Conservation (phyloP, 768 basidiomycete species). For the Cystobasidium onofrii region DNA sequence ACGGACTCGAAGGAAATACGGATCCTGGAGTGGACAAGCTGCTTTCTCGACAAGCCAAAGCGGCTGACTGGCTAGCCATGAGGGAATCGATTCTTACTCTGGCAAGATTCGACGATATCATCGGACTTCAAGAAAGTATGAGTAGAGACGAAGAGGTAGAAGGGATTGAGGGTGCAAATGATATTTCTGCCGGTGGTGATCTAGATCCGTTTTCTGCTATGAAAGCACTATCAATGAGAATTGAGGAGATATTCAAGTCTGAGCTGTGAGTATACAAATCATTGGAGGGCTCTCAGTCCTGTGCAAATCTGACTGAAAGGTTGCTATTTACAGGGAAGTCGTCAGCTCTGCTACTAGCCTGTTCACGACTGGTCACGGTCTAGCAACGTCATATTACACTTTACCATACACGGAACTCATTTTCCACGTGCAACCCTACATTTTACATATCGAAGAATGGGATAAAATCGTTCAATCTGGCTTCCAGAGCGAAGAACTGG, state of each 20-base stretch:
- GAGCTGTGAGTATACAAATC: constrained; percentile 17
- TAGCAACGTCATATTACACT: not conserved
- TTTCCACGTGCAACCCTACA: not conserved
- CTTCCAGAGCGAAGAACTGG: constrained; percentile 1
- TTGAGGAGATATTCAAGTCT: constrained; percentile 14
- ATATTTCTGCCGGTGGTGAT: not conserved
- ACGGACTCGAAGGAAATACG: constrained; percentile 22
- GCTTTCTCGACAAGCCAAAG: constrained; percentile 17
- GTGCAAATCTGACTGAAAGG: no score
- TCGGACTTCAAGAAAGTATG: not conserved
- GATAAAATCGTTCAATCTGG: not conserved
- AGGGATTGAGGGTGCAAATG: not conserved
- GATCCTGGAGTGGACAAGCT: constrained; percentile 22
- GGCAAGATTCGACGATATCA: not conserved
- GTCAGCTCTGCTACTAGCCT: constrained; percentile 8
- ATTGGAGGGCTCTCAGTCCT: no score
- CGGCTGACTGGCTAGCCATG: not conserved
- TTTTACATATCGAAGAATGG: not conserved
- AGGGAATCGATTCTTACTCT: not conserved
- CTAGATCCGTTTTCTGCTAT: constrained; percentile 23
- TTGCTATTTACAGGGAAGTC: constrained; percentile 1
- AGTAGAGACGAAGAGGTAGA: not conserved
- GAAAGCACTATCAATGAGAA: not conserved
- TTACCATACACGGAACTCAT: not conserved
- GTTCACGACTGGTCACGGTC: constrained; percentile 13